Evolutionary conservation across 202 grass and related monocot genomes (phyloP).

Genomic region (Carex arenaria): DNA sequence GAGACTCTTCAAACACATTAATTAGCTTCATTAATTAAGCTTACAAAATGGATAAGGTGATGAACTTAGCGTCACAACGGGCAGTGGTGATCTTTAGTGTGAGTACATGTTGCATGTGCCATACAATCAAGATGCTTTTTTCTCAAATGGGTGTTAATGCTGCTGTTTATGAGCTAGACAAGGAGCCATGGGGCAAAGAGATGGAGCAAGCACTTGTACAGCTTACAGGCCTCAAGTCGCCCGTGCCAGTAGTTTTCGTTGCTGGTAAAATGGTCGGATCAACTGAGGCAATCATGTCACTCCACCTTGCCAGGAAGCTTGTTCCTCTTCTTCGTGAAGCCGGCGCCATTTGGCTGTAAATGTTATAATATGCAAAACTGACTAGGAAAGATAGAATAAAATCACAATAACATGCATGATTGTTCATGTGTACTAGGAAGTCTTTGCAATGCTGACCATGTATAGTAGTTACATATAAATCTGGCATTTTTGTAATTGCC

Average conservation of each 20-base stretch:
- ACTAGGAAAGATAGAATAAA: constrained; percentile 11
- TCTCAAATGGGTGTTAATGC: constrained; percentile 48
- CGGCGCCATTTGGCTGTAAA: constrained; percentile 77
- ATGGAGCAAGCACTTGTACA: constrained; percentile 69
- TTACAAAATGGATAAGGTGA: constrained; percentile 57
- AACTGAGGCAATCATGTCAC: constrained; percentile 63
- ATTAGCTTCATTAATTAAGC: background rate
- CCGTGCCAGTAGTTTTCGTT: constrained; percentile 72
- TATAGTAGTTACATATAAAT: constrained; percentile 2
- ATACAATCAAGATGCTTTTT: constrained; percentile 60
- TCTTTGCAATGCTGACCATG: background rate
- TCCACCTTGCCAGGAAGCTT: constrained; percentile 62
- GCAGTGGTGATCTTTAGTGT: constrained; percentile 65
- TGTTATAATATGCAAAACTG: background rate
- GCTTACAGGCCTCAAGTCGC: constrained; percentile 38
- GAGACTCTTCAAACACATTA: background rate
- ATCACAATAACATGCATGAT: background rate
- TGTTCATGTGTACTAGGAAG: background rate
- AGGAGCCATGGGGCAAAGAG: constrained; percentile 52
- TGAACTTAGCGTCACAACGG: constrained; percentile 50
- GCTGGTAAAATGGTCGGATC: constrained; percentile 56
- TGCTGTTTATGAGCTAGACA: constrained; percentile 66
- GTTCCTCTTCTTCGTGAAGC: constrained; percentile 68
- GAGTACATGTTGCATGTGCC: constrained; percentile 67
- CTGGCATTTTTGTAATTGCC: background rate